These are phyloP conservation scores for Gracilariopsis chorda DNA, from an alignment of 23 red algal species.

Conservation along the genomic window DNA sequence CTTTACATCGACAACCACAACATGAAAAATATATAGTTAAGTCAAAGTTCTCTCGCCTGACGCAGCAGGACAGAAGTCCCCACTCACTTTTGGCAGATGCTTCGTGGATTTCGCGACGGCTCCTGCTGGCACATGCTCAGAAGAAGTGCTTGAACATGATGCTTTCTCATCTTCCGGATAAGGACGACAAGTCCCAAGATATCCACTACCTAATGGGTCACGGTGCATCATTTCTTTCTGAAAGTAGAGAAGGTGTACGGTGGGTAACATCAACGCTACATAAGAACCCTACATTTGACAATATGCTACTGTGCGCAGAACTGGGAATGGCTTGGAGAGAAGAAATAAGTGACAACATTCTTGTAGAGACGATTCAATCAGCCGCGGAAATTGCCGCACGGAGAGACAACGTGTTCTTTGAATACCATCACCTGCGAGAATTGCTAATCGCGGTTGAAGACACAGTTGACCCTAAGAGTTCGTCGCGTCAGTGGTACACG, in stretches of 20 bases:
- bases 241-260: constrained; percentile 20
- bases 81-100: background rate
- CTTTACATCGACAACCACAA: background rate
- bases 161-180: background rate
- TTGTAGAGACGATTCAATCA: constrained; percentile 16
- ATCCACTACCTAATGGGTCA: constrained; percentile 10
- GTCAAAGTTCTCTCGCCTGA: constrained; percentile 36
- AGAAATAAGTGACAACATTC: constrained; percentile 30
- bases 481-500: constrained; percentile 47
- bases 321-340: constrained; percentile 49
- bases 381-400: background rate
- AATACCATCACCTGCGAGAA: constrained; percentile 35
- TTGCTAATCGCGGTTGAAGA: constrained; percentile 20
- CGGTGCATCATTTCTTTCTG: constrained; percentile 8
- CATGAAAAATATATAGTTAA: background rate
- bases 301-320: constrained; percentile 39
- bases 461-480: background rate
- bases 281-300: constrained; percentile 29
- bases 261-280: constrained; percentile 24
- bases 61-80: background rate
- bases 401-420: background rate
- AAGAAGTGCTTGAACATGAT: constrained; percentile 10
- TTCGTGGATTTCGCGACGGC: constrained; percentile 45
- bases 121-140: constrained; percentile 47
- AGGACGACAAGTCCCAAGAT: background rate